phyloP scores from a whole-genome alignment of 2,329 filamentous ascomycete species.

The Trichophaea hybrida region DNA sequence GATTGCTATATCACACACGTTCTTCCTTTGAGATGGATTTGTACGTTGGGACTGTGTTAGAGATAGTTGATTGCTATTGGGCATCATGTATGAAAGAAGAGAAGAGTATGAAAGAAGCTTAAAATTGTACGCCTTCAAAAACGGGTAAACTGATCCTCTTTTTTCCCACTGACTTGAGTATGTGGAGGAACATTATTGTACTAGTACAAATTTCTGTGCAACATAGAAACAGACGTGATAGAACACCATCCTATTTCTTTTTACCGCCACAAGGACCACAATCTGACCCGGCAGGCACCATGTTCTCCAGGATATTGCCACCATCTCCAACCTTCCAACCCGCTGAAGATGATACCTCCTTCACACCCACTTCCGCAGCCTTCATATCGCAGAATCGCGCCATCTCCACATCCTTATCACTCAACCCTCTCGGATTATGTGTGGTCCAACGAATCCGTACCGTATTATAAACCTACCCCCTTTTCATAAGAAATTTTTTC shows the following conservation, averaged over 20 bases:
- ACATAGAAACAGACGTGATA: too few relatives aligned
- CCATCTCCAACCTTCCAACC: not conserved
- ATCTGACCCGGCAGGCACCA: not conserved
- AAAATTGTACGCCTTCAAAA: too few relatives aligned
- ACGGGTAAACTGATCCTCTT: too few relatives aligned
- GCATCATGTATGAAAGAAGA: too few relatives aligned
- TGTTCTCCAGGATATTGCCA: not conserved
- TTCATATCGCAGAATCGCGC: slow-evolving; percentile 48
- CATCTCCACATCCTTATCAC: slow-evolving; percentile 47
- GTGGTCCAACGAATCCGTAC: slow-evolving; percentile 61
- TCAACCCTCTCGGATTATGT: slow-evolving; percentile 52
- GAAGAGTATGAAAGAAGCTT: too few relatives aligned
- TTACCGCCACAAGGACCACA: not conserved
- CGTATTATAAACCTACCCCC: slow-evolving; percentile 51
- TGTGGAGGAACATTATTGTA: too few relatives aligned
- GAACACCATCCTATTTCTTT: not conserved
- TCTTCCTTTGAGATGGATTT: too few relatives aligned
- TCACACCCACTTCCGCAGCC: slow-evolving; percentile 40
- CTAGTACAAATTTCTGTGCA: too few relatives aligned
- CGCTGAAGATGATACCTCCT: not conserved
- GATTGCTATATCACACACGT: not conserved
- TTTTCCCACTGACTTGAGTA: too few relatives aligned
- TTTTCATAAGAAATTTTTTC: not conserved
- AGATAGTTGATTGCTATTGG: too few relatives aligned
- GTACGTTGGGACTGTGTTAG: too few relatives aligned